Conservation (phyloP, 2,329 filamentous ascomycete species). For the Monilinia polystroma region DNA sequence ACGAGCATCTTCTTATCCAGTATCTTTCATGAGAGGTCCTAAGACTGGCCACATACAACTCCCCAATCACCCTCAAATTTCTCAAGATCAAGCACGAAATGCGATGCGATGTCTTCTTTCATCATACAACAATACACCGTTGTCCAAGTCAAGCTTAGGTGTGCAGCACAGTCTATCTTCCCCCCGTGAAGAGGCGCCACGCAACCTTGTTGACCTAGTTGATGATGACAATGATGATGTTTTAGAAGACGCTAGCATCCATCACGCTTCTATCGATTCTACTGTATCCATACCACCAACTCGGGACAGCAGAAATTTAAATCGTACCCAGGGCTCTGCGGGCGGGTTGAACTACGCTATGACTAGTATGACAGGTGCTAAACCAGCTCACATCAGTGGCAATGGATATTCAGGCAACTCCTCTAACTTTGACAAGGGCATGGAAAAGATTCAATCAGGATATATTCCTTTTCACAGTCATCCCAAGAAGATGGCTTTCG, state of each 20-base stretch:
- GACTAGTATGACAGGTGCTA: neutral
- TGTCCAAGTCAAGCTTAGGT: neutral
- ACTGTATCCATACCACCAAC: neutral
- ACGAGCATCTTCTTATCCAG: neutral
- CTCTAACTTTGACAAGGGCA: neutral
- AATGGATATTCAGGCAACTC: too few species aligned
- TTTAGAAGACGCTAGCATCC: neutral
- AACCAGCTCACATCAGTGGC: neutral
- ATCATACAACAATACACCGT: neutral
- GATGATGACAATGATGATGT: neutral
- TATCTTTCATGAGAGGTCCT: neutral
- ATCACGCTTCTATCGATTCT: neutral
- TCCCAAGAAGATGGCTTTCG: neutral
- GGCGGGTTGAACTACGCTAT: neutral
- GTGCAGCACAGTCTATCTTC: too few species aligned
- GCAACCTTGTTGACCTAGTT: neutral
- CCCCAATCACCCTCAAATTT: neutral
- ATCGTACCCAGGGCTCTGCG: neutral
- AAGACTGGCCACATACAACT: neutral
- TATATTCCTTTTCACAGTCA: neutral
- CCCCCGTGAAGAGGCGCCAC: neutral
- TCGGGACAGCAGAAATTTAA: neutral
- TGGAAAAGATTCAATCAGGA: too few species aligned
- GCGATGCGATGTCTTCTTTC: neutral
- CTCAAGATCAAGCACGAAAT: neutral